Percentiles rank a stretch among this genome's conserved stretches.
These are phyloP conservation scores for Colletotrichum acutatum DNA, from an alignment of 2,329 filamentous ascomycete genomes.

Conservation along the genomic window DNA sequence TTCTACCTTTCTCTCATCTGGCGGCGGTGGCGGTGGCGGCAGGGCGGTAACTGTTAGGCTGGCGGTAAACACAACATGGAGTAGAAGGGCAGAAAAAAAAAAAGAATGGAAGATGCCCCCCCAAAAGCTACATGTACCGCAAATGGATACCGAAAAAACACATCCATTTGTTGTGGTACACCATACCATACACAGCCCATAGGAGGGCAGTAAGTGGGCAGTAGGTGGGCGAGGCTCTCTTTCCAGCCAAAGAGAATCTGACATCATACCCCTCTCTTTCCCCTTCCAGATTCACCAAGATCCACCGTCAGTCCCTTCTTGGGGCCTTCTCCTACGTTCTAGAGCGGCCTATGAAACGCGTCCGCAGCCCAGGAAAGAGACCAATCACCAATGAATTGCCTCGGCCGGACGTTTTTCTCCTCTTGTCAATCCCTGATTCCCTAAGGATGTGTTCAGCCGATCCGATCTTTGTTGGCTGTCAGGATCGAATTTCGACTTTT, in stretches of 20 bases:
- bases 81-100: not conserved
- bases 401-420: not conserved
- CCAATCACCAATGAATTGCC: not conserved
- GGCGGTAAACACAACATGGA: too few relatives aligned
- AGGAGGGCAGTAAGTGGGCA: too few relatives aligned
- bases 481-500: not conserved
- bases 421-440: too few relatives aligned
- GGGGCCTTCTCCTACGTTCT: not conserved
- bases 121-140: too few relatives aligned
- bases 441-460: not conserved
- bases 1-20: not conserved
- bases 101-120: not conserved
- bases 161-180: not conserved
- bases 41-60: not conserved
- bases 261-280: slow-evolving; percentile 4
- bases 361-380: not conserved
- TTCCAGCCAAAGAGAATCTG: not conserved
- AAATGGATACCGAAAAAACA: not conserved
- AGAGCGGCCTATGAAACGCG: not conserved
- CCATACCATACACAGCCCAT: too few relatives aligned
- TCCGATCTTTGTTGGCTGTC: not conserved
- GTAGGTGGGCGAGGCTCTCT: not conserved
- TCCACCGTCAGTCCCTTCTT: not conserved
- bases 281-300: not conserved
- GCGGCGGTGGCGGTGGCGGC: not conserved